Conservation (phyloP, 2,329 filamentous ascomycete genomes). For the Hirsutella minnesotensis region DNA sequence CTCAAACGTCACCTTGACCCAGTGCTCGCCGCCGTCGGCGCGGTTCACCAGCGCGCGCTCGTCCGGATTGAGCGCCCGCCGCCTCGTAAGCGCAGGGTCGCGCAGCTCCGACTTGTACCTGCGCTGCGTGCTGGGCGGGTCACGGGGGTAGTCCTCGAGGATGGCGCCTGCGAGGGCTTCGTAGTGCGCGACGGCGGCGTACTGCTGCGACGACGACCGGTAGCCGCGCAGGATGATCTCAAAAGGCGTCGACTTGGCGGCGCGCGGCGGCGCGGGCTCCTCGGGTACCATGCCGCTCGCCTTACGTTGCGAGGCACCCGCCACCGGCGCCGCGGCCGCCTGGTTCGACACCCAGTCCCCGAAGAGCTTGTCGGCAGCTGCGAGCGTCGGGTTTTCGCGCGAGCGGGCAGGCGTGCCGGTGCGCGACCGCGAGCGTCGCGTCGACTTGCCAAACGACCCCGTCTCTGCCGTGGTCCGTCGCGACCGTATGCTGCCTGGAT, state of each 20-base stretch:
- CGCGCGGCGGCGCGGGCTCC: constrained; percentile 25
- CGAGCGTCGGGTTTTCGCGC: constrained; percentile 49
- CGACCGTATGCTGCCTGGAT: constrained; percentile 32
- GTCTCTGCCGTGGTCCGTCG: constrained; percentile 46
- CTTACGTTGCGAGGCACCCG: constrained; percentile 20
- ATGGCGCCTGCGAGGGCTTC: constrained; percentile 77
- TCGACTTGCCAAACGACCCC: constrained; percentile 57
- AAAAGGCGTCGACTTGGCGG: constrained; percentile 34
- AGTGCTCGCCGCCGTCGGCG: constrained; percentile 76
- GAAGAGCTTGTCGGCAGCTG: constrained; percentile 51
- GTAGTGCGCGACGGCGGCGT: constrained; percentile 81
- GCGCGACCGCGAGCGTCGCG: constrained; percentile 48
- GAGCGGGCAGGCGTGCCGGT: constrained; percentile 43
- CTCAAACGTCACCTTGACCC: constrained; percentile 82
- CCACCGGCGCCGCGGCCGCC: constrained; percentile 11
- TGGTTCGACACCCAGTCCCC: constrained; percentile 43
- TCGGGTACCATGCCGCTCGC: constrained; percentile 14
- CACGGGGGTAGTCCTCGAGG: constrained; percentile 86
- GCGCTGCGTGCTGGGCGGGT: constrained; percentile 58
- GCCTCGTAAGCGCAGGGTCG: constrained; percentile 58
- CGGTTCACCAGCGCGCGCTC: constrained; percentile 71
- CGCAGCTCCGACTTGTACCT: constrained; percentile 65
- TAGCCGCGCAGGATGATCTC: constrained; percentile 85
- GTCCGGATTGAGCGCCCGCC: constrained; percentile 52
- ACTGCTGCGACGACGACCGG: constrained; percentile 51